Conservation (phyloP, 306 rosid species). For the Nissolia schottii region DNA sequence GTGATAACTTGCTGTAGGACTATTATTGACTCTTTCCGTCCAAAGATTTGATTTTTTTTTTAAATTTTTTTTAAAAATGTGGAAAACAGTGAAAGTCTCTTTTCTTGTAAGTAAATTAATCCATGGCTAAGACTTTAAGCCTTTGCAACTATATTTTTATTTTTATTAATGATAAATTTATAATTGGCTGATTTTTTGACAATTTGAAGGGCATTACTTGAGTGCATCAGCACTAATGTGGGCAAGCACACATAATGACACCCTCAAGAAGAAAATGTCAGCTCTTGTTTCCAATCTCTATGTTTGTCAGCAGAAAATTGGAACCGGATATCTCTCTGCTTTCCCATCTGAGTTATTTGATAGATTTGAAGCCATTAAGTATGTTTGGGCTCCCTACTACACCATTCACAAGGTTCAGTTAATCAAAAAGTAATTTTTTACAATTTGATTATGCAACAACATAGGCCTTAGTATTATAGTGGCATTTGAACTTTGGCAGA, state of each 20-base stretch:
- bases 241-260: conserved; percentile 70
- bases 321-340: conserved; percentile 87
- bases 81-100: not conserved
- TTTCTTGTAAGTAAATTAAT: not conserved
- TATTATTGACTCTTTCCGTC: not conserved
- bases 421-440: not conserved
- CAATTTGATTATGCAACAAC: not conserved
- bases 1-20: too few relatives aligned
- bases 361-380: conserved; percentile 50
- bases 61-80: not conserved
- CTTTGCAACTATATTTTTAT: conserved; percentile 3
- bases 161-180: not conserved
- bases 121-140: not conserved
- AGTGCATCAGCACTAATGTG: conserved; percentile 91
- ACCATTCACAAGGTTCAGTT: conserved; percentile 95
- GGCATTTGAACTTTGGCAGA: conserved; percentile 40
- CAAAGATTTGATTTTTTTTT: not conserved
- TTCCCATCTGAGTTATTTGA: conserved; percentile 76
- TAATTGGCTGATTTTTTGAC: conserved; percentile 23
- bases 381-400: conserved; percentile 93
- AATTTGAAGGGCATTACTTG: conserved; percentile 79
- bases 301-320: conserved; percentile 66
- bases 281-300: conserved; percentile 49
- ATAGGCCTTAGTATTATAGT: not conserved
- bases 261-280: conserved; percentile 54